Percentiles rank a stretch among this genome's conserved stretches.
Evolutionary conservation across 768 basidiomycete species (phyloP).

Genomic region (Kondoa malvinella): DNA sequence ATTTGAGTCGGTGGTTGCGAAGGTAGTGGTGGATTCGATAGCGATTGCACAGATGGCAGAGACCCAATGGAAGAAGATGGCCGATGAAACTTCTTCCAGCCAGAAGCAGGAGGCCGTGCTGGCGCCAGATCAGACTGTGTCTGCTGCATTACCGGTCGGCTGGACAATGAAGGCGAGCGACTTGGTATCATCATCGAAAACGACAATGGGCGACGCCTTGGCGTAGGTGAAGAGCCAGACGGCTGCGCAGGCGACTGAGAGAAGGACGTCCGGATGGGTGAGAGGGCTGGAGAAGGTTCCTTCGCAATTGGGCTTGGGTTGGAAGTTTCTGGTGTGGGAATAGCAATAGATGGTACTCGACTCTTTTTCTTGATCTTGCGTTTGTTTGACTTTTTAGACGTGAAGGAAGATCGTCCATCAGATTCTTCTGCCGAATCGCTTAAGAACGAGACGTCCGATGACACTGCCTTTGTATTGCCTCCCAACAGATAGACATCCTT

Average conservation of each 20-base stretch:
- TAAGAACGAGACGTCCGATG: neutral
- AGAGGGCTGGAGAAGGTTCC: no score
- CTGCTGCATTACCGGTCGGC: neutral
- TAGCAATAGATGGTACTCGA: neutral
- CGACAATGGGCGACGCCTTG: neutral
- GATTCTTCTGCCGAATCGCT: neutral
- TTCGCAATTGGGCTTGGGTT: no score
- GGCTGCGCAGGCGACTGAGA: neutral
- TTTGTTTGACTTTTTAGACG: neutral
- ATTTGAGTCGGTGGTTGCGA: neutral
- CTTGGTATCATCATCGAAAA: neutral
- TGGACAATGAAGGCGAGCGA: neutral
- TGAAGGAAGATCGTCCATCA: neutral
- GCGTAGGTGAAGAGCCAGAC: neutral
- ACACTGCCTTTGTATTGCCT: neutral
- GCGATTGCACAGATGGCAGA: neutral
- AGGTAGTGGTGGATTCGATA: neutral
- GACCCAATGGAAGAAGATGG: neutral
- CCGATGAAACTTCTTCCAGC: neutral
- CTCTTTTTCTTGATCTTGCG: neutral
- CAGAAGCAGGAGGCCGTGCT: neutral
- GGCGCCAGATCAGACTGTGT: neutral
- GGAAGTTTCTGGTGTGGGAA: no score
- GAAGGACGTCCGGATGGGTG: neutral
- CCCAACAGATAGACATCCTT: neutral